Base-by-base conservation (phyloP, 768 basidiomycete genomes). In the Calocera viscosa region DNA sequence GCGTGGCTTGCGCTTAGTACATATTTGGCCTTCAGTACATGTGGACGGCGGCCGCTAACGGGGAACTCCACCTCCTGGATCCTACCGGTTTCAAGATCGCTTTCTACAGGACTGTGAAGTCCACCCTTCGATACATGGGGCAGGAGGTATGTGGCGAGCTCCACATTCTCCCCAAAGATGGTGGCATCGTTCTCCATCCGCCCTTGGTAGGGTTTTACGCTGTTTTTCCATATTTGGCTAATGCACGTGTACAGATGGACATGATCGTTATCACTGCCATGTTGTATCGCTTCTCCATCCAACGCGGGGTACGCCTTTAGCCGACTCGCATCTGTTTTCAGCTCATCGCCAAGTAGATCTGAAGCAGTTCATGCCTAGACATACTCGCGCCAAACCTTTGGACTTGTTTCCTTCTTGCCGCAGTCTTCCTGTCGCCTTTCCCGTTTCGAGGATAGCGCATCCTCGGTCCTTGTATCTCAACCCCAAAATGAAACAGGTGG, bases 181-280 rank as follows among this genome's bases (percentile, higher is more conserved):
- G 91, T 72, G 89, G 90, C 60, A 89, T 89, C 67, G 88, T 92
- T 10, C 66, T 66, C 14, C 70, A 70, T 43, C 70, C 70, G 60
- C 66, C 32, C 65, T 69, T 66, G 68, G 65, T 30, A 22, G 64
- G 63, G 22, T 63, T 47, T n/a, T 40, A 64, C 65, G 40, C 47
- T 68, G 66, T 67, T 70, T 49, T 64, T 24, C 30, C 34, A 7
- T n/a, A 65, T 66, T 40, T 64, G 67, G 65, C 73, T 90, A 89
- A 88, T 85, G 81, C 90, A 74, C 90, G 89, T 64, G 90, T 90
- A 70, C 86, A 92, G 76, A 92, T 92, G 90, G 89, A 92, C 80
- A 85, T 84, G 49, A 89, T 92, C 68, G 87, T 87, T 30, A 85
- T 92, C 71, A 90, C 90, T 32, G 84, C 85, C 65, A 91, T 91